Base-by-base conservation (phyloP, 352 stramenopile species). In the Pseudoperonospora humuli region DNA sequence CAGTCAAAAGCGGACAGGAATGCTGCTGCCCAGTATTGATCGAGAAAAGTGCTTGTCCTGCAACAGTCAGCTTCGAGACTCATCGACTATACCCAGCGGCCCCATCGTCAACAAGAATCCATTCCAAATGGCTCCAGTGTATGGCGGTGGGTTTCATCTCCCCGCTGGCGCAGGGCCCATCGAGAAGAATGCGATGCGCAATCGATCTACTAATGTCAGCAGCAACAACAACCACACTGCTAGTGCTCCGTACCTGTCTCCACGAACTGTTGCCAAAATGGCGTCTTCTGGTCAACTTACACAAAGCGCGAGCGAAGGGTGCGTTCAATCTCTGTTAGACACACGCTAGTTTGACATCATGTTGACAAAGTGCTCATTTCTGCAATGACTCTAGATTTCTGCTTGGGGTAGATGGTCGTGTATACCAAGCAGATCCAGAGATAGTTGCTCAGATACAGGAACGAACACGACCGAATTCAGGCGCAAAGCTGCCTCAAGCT, bases 1-100 rank as follows among this genome's bases (percentile, higher is more conserved):
- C n/a, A 20, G 34, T 5, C 65, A 77, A 19, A 75, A 77, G 40
- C 67, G 79, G 7, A 34, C 57, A 0, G 77, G 75, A 3, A 67
- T 73, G 38, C 56, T 92, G 6, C 75, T 77, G 80, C 47, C 60
- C n/a, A n/a, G n/a, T n/a, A n/a, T n/a, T n/a, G n/a, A n/a, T n/a
- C n/a, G n/a, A n/a, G n/a, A n/a, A n/a, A n/a, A 75, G 14, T 90
- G 77, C 41, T 35, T 92, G 20, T 87, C 80, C 0, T 90, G 77
- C 53, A 92, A 88, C 45, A 84, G 64, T 43, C 54, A n/a, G 18
- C 61, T 86, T 10, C 67, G 73, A 33, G 70, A 86, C 10, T n/a
- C 64, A 5, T 51, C 57, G n/a, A n/a, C n/a, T n/a, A n/a, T n/a
- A 20, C 34, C 41, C 1, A 49, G 20, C 15, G 58, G 58, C 2